These are phyloP conservation scores for Neurospora africana DNA, from an alignment of 495 filamentous ascomycete species.

Conservation along the genomic window DNA sequence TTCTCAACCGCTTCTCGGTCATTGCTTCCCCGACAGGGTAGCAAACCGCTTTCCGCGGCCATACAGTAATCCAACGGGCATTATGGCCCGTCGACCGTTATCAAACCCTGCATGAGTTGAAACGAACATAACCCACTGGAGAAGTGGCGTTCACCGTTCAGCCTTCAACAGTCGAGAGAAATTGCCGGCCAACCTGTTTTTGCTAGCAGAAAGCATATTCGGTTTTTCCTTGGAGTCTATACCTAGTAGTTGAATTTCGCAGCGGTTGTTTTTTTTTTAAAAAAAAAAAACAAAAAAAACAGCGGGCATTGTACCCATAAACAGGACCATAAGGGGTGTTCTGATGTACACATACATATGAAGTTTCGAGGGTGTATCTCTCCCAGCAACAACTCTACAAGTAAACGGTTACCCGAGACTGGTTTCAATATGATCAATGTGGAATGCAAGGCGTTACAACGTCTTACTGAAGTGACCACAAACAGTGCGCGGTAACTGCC, in stretches of 20 bases:
- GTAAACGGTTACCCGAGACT: background rate
- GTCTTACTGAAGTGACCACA: background rate
- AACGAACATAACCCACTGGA: background rate
- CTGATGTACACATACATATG: background rate
- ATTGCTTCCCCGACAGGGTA: background rate
- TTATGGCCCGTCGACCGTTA: background rate
- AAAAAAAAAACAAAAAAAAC: no score
- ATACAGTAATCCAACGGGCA: background rate
- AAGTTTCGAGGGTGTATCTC: background rate
- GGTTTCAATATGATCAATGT: background rate
- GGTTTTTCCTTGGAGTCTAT: background rate
- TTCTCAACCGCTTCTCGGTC: background rate
- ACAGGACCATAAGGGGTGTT: background rate
- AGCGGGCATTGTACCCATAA: background rate
- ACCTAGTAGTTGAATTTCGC: background rate
- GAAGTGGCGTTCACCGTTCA: background rate
- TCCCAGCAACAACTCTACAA: background rate
- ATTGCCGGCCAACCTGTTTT: background rate
- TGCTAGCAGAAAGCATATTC: background rate
- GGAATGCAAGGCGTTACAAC: background rate
- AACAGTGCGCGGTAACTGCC: background rate
- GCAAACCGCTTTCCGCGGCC: background rate
- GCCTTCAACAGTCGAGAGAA: background rate
- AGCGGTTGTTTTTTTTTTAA: background rate
- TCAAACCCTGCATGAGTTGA: background rate